Conservation (phyloP, 108 stramenopile genomes). For the Ochromonas danica region DNA sequence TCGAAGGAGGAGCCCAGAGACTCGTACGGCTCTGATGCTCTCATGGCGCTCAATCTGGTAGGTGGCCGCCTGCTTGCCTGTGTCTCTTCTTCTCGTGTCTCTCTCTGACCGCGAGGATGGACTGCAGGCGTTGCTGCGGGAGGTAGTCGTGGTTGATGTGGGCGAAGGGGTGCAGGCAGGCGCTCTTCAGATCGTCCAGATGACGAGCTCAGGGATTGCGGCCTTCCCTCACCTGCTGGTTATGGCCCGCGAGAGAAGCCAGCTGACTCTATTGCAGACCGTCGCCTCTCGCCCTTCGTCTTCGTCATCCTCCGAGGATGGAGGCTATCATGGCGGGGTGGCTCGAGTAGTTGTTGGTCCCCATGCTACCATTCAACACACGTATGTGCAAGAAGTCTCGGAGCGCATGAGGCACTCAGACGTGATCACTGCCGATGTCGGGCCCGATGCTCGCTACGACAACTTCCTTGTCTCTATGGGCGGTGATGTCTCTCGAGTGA, state of each 20-base stretch:
- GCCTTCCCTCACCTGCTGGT: no score
- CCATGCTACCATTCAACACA: neutral
- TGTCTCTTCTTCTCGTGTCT: neutral
- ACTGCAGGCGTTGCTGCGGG: neutral
- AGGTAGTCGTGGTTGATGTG: neutral
- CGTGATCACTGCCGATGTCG: neutral
- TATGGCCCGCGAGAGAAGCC: no score
- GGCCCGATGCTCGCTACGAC: neutral
- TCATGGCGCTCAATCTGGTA: neutral
- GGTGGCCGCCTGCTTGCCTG: neutral
- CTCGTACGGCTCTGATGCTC: neutral
- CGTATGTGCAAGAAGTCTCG: neutral
- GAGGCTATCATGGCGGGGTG: neutral
- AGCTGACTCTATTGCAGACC: no score
- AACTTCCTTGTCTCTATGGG: neutral
- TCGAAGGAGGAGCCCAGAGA: neutral
- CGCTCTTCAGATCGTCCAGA: neutral
- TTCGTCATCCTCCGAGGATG: neutral
- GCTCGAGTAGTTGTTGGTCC: neutral
- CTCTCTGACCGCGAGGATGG: neutral
- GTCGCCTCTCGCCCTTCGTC: neutral
- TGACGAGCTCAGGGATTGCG: neutral
- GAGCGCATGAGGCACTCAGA: neutral
- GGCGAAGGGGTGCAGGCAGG: neutral
- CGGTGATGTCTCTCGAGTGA: neutral